Percentiles rank a stretch among this genome's conserved stretches.
Conservation (phyloP, 1,284 basidiomycete species). For the Sphaerobolus stellatus region DNA sequence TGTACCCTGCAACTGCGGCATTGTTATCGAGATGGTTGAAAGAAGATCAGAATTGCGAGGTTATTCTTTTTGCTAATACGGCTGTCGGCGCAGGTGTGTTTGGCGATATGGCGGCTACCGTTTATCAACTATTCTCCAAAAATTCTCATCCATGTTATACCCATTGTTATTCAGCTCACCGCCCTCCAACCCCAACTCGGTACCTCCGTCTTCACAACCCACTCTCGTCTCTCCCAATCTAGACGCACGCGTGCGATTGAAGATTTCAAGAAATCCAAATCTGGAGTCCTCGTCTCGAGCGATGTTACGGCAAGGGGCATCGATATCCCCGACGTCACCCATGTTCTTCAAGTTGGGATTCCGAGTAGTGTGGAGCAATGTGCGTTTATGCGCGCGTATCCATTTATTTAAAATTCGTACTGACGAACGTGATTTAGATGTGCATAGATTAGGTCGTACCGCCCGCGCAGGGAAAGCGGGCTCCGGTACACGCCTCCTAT, state of each 20-base stretch:
- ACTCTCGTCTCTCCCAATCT: constrained; percentile 46
- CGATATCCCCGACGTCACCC: constrained; percentile 46
- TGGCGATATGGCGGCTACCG: constrained; percentile 33
- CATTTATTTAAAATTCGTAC: neutral
- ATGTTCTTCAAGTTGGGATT: constrained; percentile 57
- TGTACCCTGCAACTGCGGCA: constrained; percentile 43
- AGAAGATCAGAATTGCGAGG: constrained; percentile 34
- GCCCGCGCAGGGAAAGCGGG: constrained; percentile 48
- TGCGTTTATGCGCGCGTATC: constrained; percentile 16
- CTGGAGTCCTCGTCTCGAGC: constrained; percentile 45
- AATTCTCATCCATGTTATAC: constrained; percentile 1
- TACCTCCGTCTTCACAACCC: constrained; percentile 43
- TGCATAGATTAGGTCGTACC: constrained; percentile 47
- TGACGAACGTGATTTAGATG: no score
- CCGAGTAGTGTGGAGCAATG: constrained; percentile 41
- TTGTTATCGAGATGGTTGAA: constrained; percentile 34
- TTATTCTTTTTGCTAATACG: constrained; percentile 69
- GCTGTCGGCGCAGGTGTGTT: constrained; percentile 59
- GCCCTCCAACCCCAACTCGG: neutral
- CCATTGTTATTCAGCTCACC: neutral
- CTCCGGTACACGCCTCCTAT: constrained; percentile 58
- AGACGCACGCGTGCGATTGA: constrained; percentile 49
- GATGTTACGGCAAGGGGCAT: constrained; percentile 52
- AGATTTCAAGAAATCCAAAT: constrained; percentile 47
- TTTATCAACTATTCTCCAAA: constrained; percentile 16